Conservation (phyloP, 495 filamentous ascomycete species). For the Hypoxylon fuscum region DNA sequence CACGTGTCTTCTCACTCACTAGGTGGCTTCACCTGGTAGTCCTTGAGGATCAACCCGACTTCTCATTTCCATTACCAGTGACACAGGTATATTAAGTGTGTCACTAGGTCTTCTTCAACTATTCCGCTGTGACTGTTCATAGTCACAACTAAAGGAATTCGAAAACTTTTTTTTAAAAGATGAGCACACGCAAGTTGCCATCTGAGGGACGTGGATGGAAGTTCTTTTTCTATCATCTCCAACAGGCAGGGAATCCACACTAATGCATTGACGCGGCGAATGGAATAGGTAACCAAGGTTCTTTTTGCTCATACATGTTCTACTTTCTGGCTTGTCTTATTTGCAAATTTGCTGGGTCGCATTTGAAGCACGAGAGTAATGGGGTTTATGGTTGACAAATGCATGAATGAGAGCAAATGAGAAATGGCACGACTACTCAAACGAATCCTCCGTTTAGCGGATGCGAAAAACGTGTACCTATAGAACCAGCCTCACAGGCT, state of each 20-base stretch:
- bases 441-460: constrained; percentile 12
- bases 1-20: too few species aligned
- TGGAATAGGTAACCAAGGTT: constrained; percentile 8
- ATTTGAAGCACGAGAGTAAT: constrained; percentile 18
- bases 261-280: constrained; percentile 40
- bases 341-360: constrained; percentile 6
- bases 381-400: constrained; percentile 12
- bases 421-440: constrained; percentile 21
- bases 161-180: constrained; percentile 7
- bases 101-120: constrained; percentile 2
- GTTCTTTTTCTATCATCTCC: too few species aligned
- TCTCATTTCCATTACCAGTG: constrained; percentile 4
- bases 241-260: too few species aligned
- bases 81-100: not conserved
- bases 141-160: not conserved
- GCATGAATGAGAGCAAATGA: constrained; percentile 34
- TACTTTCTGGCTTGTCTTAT: constrained; percentile 7
- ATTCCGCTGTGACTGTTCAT: not conserved
- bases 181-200: constrained; percentile 9
- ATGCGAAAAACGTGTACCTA: constrained; percentile 17
- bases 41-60: too few species aligned
- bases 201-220: not conserved
- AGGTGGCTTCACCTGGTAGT: too few species aligned
- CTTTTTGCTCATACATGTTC: not conserved
- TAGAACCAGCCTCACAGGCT: constrained; percentile 17